Percentiles rank a stretch among this genome's conserved stretches.
Evolutionary conservation across 495 filamentous ascomycete species (phyloP).

Genomic region (Penicillium bialowiezense): DNA sequence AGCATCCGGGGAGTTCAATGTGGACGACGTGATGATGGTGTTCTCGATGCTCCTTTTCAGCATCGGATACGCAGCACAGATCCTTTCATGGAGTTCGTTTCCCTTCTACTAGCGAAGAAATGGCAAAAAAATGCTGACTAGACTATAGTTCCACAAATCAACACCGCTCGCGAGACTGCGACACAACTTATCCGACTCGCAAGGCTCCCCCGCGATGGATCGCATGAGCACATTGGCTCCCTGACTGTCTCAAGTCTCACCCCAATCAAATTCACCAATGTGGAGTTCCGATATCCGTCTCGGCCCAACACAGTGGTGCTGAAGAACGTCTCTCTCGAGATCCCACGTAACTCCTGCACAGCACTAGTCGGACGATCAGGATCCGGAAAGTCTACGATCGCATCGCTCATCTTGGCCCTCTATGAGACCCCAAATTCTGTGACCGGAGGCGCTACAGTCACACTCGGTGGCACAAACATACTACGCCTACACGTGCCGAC

Average conservation of each 20-base stretch:
- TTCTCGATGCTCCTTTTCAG: constrained; percentile 84
- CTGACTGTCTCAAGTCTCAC: constrained; percentile 47
- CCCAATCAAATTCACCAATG: constrained; percentile 57
- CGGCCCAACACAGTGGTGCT: constrained; percentile 53
- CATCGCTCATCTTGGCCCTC: constrained; percentile 67
- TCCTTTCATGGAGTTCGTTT: constrained; percentile 59
- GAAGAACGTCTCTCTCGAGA: constrained; percentile 54
- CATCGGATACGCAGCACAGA: constrained; percentile 64
- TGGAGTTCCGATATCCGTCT: constrained; percentile 69
- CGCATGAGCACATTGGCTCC: constrained; percentile 58
- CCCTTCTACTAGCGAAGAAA: background rate
- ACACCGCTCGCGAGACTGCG: constrained; percentile 67
- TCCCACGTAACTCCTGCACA: constrained; percentile 58
- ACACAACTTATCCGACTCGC: constrained; percentile 71
- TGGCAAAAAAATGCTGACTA: constrained; percentile 4
- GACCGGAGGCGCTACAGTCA: constrained; percentile 37
- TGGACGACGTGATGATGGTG: constrained; percentile 64
- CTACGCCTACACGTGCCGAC: constrained; percentile 54
- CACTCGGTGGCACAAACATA: constrained; percentile 55
- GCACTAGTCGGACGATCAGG: constrained; percentile 83
- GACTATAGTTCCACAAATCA: constrained; percentile 69
- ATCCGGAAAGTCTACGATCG: constrained; percentile 85
- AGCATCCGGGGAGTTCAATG: constrained; percentile 35
- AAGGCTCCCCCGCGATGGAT: constrained; percentile 45
- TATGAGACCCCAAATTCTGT: constrained; percentile 45